Evolutionary conservation across 345 rosid genomes (phyloP).

Genomic region (Lepidium didymum): DNA sequence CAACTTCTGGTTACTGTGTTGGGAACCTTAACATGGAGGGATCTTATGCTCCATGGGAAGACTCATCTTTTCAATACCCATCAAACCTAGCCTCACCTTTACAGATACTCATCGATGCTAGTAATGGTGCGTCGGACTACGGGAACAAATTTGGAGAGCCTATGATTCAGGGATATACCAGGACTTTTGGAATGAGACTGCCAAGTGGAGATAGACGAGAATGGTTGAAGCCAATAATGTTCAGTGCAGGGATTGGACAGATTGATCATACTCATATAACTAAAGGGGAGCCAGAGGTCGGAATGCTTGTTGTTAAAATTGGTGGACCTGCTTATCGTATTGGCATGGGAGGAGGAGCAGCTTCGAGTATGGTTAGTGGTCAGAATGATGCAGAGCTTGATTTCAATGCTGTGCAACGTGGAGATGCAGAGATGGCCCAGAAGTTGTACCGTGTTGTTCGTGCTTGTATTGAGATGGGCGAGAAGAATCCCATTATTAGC

Average conservation of each 20-base stretch:
- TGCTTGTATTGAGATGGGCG: conserved; percentile 90
- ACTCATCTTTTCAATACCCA: conserved; percentile 65
- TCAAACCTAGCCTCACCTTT: conserved; percentile 78
- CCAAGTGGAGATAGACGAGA: conserved; percentile 92
- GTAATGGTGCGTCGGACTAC: conserved; percentile 95
- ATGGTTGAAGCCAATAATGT: conserved; percentile 99
- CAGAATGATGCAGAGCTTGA: conserved; percentile 94
- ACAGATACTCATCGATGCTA: conserved; percentile 82
- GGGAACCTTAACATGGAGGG: conserved; percentile 82
- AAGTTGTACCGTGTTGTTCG: conserved; percentile 85
- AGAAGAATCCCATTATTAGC: conserved; percentile 83
- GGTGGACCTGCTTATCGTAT: conserved; percentile 98
- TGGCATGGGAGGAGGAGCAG: conserved; percentile 98
- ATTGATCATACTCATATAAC: conserved; percentile 81
- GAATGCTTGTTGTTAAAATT: conserved; percentile 91
- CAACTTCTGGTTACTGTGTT: conserved; percentile 85
- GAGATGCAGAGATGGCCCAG: conserved; percentile 98
- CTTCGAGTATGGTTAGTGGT: conserved; percentile 99
- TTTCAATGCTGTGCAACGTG: conserved; percentile 96
- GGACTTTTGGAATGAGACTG: conserved; percentile 90
- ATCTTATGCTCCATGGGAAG: conserved; percentile 90
- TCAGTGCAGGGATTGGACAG: conserved; percentile 89
- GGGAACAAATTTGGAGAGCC: conserved; percentile 98
- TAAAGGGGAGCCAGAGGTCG: conserved; percentile 81
- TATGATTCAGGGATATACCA: conserved; percentile 80